Base-by-base conservation (phyloP, 495 filamentous ascomycete species). In the Parathielavia appendiculata region DNA sequence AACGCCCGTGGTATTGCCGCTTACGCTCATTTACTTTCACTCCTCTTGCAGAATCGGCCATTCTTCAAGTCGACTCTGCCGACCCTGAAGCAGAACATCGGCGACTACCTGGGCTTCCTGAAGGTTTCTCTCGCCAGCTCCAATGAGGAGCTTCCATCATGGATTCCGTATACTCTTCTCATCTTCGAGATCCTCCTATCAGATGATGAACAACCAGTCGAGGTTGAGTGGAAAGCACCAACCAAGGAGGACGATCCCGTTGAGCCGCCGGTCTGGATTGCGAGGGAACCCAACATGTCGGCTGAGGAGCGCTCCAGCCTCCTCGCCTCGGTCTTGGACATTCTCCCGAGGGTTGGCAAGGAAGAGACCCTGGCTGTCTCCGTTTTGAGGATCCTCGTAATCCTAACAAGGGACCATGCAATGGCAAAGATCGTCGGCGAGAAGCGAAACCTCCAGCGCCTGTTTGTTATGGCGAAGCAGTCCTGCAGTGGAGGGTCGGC, bases 401-500 rank as follows among this genome's bases (percentile, higher is more conserved):
- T 96, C 59, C 81, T 99, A 23, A 97, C 93, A 0, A 81, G 95
- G 20, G 79, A 81, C 51, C 84, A 90, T 54, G 73, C 81, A 9
- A 79, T 96, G 57, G 92, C 93, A 12, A 77, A 83, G 51, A 75
- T 77, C 32, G 79, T 99, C 39, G 87, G 86, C 12, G 88, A 97
- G 65, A 96, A 92, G 73, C 86, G 84, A 57, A 92, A 92, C 62
- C 77, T 99, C 53, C 89, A 92, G 66, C 83, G 89, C 19, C 76
- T 99, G 16, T 97, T 99, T 69, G 81, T 96, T 17, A 95, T 96
- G 88, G 83, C 95, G 41, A 92, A 91, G 68, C 92, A 96, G 65
- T 81, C 96, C 43, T 87, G 89, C 22, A 89, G 86, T 26, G 79
- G 83, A 26, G 86, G 84, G 20, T 88, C 88, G 54, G 78, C 86